Percentiles rank a stretch among this genome's conserved stretches.
These are phyloP conservation scores for Fusarium napiforme DNA, from an alignment of 2,329 filamentous ascomycete species.

Conservation along the genomic window DNA sequence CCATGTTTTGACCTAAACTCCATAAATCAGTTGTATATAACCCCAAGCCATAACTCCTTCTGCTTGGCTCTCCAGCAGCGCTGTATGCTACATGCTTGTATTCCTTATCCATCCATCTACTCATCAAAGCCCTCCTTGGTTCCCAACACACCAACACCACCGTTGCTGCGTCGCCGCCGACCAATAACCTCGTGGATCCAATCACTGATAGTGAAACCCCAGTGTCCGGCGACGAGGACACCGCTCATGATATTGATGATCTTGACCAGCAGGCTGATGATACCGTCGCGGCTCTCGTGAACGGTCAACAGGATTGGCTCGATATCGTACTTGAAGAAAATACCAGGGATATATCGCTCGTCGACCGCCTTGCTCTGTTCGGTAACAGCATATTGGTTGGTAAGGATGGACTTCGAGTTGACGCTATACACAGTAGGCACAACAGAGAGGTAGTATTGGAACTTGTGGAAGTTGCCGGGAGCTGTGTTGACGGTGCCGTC, in stretches of 20 bases:
- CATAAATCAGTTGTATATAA: slow-evolving; percentile 31
- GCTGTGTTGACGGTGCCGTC: slow-evolving; percentile 87
- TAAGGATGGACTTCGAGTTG: slow-evolving; percentile 75
- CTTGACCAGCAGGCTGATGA: slow-evolving; percentile 81
- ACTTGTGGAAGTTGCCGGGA: slow-evolving; percentile 87
- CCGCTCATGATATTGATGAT: slow-evolving; percentile 91
- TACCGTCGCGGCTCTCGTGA: slow-evolving; percentile 80
- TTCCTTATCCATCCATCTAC: slow-evolving; percentile 1
- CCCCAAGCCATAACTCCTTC: slow-evolving; percentile 30
- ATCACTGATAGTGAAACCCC: slow-evolving; percentile 87
- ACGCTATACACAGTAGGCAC: slow-evolving; percentile 94
- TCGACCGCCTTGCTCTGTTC: slow-evolving; percentile 80
- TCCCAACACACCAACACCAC: slow-evolving; percentile 63
- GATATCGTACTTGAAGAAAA: slow-evolving; percentile 99
- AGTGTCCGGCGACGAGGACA: slow-evolving; percentile 91
- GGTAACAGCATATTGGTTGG: slow-evolving; percentile 98
- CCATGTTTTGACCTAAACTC: slow-evolving; percentile 42
- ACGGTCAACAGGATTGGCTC: slow-evolving; percentile 92
- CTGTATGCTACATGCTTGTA: slow-evolving; percentile 21
- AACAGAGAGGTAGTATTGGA: slow-evolving; percentile 96
- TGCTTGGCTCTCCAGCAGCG: slow-evolving; percentile 20
- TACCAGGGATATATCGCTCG: slow-evolving; percentile 80
- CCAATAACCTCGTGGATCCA: slow-evolving; percentile 73
- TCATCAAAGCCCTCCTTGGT: slow-evolving; percentile 54
- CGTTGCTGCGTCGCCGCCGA: slow-evolving; percentile 56